phyloP scores from a whole-genome alignment of 1,284 basidiomycete species.

The Cryptococcus sp. region DNA sequence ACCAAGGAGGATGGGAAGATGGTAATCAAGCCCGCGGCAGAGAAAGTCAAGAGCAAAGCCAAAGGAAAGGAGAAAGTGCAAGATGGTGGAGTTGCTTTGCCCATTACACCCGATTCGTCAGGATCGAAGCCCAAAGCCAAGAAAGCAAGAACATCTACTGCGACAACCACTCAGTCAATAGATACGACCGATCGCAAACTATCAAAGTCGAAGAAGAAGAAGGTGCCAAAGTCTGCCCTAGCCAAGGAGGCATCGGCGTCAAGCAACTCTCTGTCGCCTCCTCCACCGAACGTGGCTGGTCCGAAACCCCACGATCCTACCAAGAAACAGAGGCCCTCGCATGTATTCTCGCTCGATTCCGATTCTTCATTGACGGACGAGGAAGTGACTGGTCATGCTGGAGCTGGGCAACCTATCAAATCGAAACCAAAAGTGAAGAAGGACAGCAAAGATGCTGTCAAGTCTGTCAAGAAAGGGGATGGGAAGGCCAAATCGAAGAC shows the following conservation, averaged over 20 bases:
- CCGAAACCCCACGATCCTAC: not conserved
- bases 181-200: not conserved
- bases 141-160: not conserved
- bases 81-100: too few species aligned
- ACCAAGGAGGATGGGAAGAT: not conserved
- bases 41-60: not conserved
- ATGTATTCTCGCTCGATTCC: not conserved
- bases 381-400: too few species aligned
- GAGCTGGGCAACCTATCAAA: too few species aligned
- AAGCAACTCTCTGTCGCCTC: not conserved
- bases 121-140: not conserved
- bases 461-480: not conserved
- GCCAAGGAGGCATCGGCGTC: not conserved
- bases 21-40: not conserved
- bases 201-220: not conserved
- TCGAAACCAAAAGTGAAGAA: too few species aligned
- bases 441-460: too few species aligned
- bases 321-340: not conserved
- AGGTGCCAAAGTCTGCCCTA: not conserved
- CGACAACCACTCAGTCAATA: not conserved
- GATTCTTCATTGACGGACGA: not conserved
- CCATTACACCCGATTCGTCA: not conserved
- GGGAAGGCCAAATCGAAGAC: not conserved
- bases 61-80: too few species aligned
- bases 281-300: not conserved